Evolutionary conservation across 2,329 filamentous ascomycete species (phyloP).

Genomic region (Sporothrix phasma): DNA sequence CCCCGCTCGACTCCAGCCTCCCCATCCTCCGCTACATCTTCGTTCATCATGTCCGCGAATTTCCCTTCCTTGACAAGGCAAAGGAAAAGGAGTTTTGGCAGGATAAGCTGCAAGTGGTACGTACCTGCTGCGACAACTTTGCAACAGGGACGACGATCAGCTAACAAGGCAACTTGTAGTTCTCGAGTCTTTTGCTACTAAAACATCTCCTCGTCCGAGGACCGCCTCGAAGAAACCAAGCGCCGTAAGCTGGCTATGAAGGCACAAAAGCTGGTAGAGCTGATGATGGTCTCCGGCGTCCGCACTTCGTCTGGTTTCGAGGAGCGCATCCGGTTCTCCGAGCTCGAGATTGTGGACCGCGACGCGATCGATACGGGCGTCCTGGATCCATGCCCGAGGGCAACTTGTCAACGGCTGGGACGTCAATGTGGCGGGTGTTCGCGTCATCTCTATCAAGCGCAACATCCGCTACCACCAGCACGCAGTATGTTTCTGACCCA

Average conservation of each 20-base stretch:
- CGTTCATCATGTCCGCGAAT: constrained; percentile 94
- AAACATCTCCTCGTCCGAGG: constrained; percentile 92
- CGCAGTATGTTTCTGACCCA: constrained; percentile 48
- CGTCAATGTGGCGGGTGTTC: constrained; percentile 84
- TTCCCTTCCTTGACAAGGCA: constrained; percentile 93
- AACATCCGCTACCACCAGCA: constrained; percentile 86
- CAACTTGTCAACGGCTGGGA: constrained; percentile 93
- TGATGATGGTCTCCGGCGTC: constrained; percentile 99
- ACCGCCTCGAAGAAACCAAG: constrained; percentile 92
- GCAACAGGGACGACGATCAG: not conserved
- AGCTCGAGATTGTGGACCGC: constrained; percentile 92
- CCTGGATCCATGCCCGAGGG: constrained; percentile 80
- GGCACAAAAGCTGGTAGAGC: constrained; percentile 87
- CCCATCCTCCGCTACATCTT: constrained; percentile 95
- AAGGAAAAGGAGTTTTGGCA: constrained; percentile 99
- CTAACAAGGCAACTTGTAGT: constrained; percentile 29
- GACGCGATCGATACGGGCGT: constrained; percentile 87
- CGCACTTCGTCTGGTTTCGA: constrained; percentile 95
- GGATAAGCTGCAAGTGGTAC: constrained; percentile 87
- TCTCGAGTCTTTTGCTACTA: constrained; percentile 96
- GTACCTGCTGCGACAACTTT: not conserved
- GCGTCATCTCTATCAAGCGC: constrained; percentile 69
- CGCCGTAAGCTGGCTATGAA: constrained; percentile 84
- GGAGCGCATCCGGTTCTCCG: constrained; percentile 90
- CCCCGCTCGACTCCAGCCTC: constrained; percentile 83